These are phyloP conservation scores for Aspergillus novofumigatus DNA, from an alignment of 2,329 filamentous ascomycete genomes.

Conservation along the genomic window DNA sequence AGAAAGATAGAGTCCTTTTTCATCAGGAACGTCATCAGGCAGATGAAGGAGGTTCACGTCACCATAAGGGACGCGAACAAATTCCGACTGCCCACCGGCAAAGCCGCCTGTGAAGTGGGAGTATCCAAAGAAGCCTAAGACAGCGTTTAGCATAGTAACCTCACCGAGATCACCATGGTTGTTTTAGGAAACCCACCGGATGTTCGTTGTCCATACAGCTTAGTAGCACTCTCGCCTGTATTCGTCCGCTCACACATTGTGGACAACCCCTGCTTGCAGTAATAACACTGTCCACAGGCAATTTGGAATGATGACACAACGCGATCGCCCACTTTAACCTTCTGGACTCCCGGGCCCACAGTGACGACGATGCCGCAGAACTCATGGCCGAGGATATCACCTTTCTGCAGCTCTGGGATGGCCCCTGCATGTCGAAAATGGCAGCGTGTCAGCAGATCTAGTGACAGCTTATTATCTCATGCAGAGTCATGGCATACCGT, in stretches of 20 bases:
- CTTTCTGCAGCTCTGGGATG: slow-evolving; percentile 57
- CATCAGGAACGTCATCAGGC: slow-evolving; percentile 74
- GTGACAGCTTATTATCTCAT: background rate
- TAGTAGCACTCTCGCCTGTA: slow-evolving; percentile 64
- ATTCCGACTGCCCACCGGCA: slow-evolving; percentile 83
- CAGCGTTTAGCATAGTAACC: background rate
- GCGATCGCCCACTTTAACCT: slow-evolving; percentile 57
- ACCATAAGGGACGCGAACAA: slow-evolving; percentile 73
- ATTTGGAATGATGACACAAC: slow-evolving; percentile 88
- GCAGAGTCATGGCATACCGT: slow-evolving; percentile 24
- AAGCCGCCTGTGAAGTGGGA: slow-evolving; percentile 78
- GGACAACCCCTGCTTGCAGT: slow-evolving; percentile 72
- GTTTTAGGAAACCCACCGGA: slow-evolving; percentile 48
- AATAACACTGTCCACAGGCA: slow-evolving; percentile 64
- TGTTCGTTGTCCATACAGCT: slow-evolving; percentile 75
- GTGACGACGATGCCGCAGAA: slow-evolving; percentile 51
- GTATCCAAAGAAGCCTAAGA: slow-evolving; percentile 61
- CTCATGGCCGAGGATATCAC: slow-evolving; percentile 63
- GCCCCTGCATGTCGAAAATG: slow-evolving; percentile 26
- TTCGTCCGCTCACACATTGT: slow-evolving; percentile 83
- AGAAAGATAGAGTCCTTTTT: slow-evolving; percentile 76
- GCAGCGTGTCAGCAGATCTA: background rate
- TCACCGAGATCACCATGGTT: background rate
- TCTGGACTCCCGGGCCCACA: slow-evolving; percentile 53
- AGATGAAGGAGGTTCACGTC: slow-evolving; percentile 78